Conservation (phyloP, 2,329 filamentous ascomycete species). For the Penicillium sp. region DNA sequence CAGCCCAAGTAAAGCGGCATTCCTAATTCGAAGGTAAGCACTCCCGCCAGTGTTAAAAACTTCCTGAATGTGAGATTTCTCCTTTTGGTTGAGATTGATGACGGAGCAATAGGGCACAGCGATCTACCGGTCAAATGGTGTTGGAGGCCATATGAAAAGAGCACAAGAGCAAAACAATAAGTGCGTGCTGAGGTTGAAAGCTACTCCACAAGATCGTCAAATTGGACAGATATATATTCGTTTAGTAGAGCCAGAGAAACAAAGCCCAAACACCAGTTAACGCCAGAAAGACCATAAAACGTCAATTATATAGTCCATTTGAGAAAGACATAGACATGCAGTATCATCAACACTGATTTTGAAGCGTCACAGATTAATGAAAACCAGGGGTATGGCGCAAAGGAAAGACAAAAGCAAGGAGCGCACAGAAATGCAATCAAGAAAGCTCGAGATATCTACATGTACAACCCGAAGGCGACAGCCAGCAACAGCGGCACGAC, state of each 20-base stretch:
- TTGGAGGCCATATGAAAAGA: no score
- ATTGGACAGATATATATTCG: neutral
- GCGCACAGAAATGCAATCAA: constrained; percentile 23
- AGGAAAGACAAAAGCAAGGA: constrained; percentile 8
- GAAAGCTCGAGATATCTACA: constrained; percentile 16
- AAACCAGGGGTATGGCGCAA: constrained; percentile 24
- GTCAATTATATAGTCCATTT: constrained; percentile 1
- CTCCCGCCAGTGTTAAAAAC: no score
- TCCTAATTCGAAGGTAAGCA: no score
- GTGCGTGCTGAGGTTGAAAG: neutral
- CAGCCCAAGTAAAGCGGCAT: no score
- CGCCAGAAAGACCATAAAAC: neutral
- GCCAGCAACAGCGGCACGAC: constrained; percentile 31
- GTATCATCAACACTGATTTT: constrained; percentile 14
- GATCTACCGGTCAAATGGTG: neutral
- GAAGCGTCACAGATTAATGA: constrained; percentile 13
- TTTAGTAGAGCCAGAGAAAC: neutral
- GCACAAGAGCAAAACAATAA: no score
- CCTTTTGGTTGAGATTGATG: no score
- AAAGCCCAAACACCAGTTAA: constrained; percentile 1
- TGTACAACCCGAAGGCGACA: constrained; percentile 18
- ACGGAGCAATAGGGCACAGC: neutral
- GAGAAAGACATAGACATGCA: constrained; percentile 1
- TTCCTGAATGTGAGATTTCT: no score
- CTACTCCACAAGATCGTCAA: neutral